These are phyloP conservation scores for Macaranga tanarius DNA, from an alignment of 441 rosid genomes.

Conservation along the genomic window DNA sequence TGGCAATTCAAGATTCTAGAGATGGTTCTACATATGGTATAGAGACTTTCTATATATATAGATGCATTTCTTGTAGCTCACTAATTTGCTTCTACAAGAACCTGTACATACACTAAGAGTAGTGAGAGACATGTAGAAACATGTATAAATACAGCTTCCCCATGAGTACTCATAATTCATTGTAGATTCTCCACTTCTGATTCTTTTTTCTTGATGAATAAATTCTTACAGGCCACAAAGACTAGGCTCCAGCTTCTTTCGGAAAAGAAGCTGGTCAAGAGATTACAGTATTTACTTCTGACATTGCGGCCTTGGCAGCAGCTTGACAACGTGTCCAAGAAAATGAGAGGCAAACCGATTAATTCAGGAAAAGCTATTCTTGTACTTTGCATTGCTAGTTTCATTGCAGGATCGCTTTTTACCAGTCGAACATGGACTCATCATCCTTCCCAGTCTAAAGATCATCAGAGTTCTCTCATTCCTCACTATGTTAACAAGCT, in stretches of 20 bases:
- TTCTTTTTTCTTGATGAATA: constrained; percentile 13
- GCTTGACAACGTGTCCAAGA: constrained; percentile 32
- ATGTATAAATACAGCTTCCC: neutral
- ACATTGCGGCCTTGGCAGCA: constrained; percentile 21
- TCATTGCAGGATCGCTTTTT: constrained; percentile 72
- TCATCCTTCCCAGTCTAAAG: constrained; percentile 24
- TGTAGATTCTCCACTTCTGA: neutral
- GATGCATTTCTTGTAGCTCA: neutral
- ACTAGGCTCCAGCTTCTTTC: constrained; percentile 16
- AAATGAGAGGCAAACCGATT: constrained; percentile 65
- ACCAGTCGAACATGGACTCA: constrained; percentile 45
- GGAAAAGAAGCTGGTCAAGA: constrained; percentile 16
- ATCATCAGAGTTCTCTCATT: constrained; percentile 30
- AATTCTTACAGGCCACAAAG: constrained; percentile 8
- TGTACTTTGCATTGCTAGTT: constrained; percentile 60
- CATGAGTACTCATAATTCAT: neutral
- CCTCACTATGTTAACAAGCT: constrained; percentile 31
- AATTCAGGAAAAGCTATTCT: constrained; percentile 57
- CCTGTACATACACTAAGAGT: too few relatives aligned
- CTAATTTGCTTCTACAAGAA: neutral
- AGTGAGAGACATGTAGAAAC: neutral
- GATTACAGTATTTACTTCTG: constrained; percentile 13
- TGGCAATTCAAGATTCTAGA: neutral
- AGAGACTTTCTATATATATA: neutral
- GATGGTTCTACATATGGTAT: too few relatives aligned